These are phyloP conservation scores for Isatis lusitanica DNA, from an alignment of 441 rosid species.

Conservation along the genomic window DNA sequence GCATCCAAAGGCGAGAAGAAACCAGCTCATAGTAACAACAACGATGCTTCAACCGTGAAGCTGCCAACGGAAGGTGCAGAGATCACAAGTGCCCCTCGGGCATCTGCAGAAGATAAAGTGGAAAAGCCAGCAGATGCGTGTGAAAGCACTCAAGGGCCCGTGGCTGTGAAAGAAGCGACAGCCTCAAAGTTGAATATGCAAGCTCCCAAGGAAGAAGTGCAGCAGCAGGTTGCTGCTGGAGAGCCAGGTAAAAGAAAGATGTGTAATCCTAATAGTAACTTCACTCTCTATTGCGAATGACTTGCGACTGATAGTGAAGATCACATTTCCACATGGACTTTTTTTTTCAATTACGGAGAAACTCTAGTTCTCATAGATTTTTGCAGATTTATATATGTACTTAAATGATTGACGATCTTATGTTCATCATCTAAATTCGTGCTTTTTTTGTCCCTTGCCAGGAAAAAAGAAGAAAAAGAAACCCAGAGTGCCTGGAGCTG, in stretches of 20 bases:
- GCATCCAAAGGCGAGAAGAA: conserved; percentile 80
- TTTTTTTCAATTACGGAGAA: neutral
- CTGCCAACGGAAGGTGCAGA: conserved; percentile 47
- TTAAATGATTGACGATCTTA: neutral
- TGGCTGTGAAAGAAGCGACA: conserved; percentile 66
- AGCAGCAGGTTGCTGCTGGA: conserved; percentile 72
- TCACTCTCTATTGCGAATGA: neutral
- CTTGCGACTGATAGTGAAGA: conserved; percentile 11
- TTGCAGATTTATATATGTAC: neutral
- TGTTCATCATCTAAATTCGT: neutral
- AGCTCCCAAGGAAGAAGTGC: conserved; percentile 80
- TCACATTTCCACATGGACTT: neutral
- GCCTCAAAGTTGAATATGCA: conserved; percentile 81
- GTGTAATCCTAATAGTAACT: neutral
- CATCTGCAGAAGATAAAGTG: conserved; percentile 45
- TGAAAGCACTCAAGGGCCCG: conserved; percentile 77
- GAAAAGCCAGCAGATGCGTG: conserved; percentile 57
- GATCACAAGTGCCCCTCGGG: conserved; percentile 45
- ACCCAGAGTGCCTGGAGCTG: conserved; percentile 65
- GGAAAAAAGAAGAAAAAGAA: conserved; percentile 97
- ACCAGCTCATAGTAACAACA: conserved; percentile 38
- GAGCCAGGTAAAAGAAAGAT: conserved; percentile 70
- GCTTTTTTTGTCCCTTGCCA: conserved; percentile 32
- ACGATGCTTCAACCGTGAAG: conserved; percentile 43
- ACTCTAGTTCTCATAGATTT: neutral